A percentile compares a stretch with the other conserved stretches of the same genome.
These are phyloP conservation scores for Tripterygium wilfordii DNA, from an alignment of 177 flowering plant genomes.

Conservation along the genomic window DNA sequence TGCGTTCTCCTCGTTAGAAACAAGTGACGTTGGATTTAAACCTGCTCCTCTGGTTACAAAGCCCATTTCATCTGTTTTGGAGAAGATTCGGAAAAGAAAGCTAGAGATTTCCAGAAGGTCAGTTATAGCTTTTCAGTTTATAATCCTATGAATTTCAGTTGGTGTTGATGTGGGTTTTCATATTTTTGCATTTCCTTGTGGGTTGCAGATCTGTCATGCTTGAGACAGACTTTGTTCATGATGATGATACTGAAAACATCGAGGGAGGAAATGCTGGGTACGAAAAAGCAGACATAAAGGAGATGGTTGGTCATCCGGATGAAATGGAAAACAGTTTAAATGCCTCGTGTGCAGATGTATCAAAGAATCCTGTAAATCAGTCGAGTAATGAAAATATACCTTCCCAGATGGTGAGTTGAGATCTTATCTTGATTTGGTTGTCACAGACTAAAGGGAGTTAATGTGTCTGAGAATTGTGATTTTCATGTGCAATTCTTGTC, in stretches of 20 bases:
- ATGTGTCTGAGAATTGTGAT: too few relatives aligned
- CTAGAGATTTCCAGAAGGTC: slow-evolving; percentile 64
- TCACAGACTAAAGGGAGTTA: too few relatives aligned
- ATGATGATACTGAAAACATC: slow-evolving; percentile 8
- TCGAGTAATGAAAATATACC: slow-evolving; percentile 13
- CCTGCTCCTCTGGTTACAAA: slow-evolving; percentile 61
- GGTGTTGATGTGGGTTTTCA: not conserved
- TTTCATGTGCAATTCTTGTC: too few relatives aligned
- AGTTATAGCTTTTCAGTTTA: slow-evolving; percentile 11
- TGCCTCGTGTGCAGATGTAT: slow-evolving; percentile 7
- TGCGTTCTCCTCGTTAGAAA: slow-evolving; percentile 52
- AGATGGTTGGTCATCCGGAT: slow-evolving; percentile 3
- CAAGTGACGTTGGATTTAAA: slow-evolving; percentile 66
- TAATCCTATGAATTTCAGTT: not conserved
- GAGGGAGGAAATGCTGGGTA: slow-evolving; percentile 2
- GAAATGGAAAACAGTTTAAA: slow-evolving; percentile 11
- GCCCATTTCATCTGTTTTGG: slow-evolving; percentile 76
- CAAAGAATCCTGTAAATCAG: slow-evolving; percentile 9
- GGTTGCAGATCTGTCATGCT: slow-evolving; percentile 24
- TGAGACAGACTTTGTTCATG: slow-evolving; percentile 7
- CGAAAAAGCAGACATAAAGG: slow-evolving; percentile 16
- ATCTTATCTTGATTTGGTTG: too few relatives aligned
- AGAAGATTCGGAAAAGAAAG: slow-evolving; percentile 79
- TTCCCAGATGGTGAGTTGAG: slow-evolving; percentile 10
- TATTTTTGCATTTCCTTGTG: not conserved